These are phyloP conservation scores for Aspergillus japonicus DNA, from an alignment of 2,329 filamentous ascomycete species.

Conservation along the genomic window DNA sequence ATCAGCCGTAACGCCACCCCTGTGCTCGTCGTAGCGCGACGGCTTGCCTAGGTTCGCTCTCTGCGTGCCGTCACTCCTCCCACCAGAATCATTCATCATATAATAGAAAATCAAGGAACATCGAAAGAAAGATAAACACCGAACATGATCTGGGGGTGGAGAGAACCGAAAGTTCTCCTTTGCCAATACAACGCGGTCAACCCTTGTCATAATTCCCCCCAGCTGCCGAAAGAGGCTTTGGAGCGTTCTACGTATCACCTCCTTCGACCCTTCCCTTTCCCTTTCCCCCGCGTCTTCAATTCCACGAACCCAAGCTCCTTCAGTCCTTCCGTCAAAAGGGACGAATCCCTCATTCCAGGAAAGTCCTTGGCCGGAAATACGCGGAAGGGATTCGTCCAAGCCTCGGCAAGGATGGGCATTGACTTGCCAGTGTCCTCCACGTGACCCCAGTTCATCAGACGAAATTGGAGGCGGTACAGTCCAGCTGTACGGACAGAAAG, in stretches of 20 bases:
- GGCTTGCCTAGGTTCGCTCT: neutral
- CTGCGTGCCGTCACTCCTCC: neutral
- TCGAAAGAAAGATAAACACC: neutral
- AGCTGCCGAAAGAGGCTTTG: neutral
- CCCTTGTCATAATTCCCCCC: too few species aligned
- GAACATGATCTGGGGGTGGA: neutral
- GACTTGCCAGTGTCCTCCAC: constrained; percentile 36
- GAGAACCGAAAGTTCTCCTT: too few species aligned
- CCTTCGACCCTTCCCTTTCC: constrained; percentile 36
- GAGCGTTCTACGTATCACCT: constrained; percentile 1
- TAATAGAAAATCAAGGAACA: neutral
- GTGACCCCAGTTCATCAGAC: constrained; percentile 44
- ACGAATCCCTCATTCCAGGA: constrained; percentile 44
- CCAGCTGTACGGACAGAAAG: constrained; percentile 48
- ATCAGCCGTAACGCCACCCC: neutral
- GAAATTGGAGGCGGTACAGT: constrained; percentile 46
- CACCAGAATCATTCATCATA: neutral
- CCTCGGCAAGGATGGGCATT: constrained; percentile 40
- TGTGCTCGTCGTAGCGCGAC: neutral
- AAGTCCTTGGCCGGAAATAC: constrained; percentile 47
- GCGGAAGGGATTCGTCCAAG: constrained; percentile 43
- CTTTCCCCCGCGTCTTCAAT: constrained; percentile 41
- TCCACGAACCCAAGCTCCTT: constrained; percentile 44
- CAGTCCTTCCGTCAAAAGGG: constrained; percentile 37
- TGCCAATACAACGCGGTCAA: too few species aligned